Evolutionary conservation across 257 asterid species (phyloP), one percentile per base, ranked within the genome.

Genomic region (Salvia rosmarinus): DNA sequence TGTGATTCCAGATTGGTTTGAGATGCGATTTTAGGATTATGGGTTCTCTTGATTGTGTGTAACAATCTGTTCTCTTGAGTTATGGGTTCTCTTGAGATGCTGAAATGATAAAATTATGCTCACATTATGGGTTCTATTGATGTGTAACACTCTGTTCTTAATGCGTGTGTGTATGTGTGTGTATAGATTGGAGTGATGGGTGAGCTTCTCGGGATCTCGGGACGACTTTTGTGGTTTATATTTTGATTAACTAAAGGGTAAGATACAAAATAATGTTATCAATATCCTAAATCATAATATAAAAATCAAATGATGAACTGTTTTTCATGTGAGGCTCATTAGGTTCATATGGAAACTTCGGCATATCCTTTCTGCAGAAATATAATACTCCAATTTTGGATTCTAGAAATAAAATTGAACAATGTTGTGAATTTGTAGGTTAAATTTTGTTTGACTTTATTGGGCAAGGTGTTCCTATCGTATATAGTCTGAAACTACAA

Each of bases 141-240:
- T n/a, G n/a, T n/a, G n/a, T n/a, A n/a, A n/a, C n/a, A n/a, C n/a
- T 25, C 30, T 25, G 30, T 25, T 25, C 30, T 25, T 25, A 25
- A 25, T 25, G 30, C 30, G 30, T 3, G 30, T 25, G 30, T 25
- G 30, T 25, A 25, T 25, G 30, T 25, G 30, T 25, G 30, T 25
- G 30, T 25, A 25, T 25, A 12, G 74, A 50, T 68, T 68, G 32
- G 46, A 21, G 82, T 55, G 78, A 47, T 35, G 76, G 70, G 14
- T 30, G 39, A 32, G 47, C 20, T 60, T 81, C 71, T 63, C 68
- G 79, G 81, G 83, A 75, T 82, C 75, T 82, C 69, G 70, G 71
- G 81, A 75, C 8, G 86, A 82, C 83, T 82, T 82, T 67, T 67
- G 71, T 16, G 79, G 68, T 63, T n/a, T 23, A 14, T 43, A 6